Percentiles rank a stretch among this genome's conserved stretches.
phyloP scores from a whole-genome alignment of 106 monocot species.

The Agapanthus africanus region DNA sequence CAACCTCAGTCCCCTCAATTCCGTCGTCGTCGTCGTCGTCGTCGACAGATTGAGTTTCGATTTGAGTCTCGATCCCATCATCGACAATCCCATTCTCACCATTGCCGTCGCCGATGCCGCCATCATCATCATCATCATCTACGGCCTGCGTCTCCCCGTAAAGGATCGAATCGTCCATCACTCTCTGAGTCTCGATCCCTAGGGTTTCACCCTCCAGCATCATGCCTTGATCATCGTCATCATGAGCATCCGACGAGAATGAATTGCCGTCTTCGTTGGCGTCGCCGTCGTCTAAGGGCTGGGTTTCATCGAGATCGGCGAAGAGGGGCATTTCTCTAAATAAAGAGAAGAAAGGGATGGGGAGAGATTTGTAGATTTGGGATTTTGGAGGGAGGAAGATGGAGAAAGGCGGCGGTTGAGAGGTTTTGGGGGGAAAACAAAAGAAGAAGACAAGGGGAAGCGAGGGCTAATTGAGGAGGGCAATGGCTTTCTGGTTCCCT shows the following conservation, averaged over 20 bases:
- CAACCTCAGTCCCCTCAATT: not conserved
- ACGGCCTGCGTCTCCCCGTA: conserved; percentile 19
- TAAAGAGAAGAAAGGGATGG: not conserved
- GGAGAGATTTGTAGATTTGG: not conserved
- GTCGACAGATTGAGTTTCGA: conserved; percentile 10
- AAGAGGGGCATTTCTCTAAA: not conserved
- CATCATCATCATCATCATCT: no score
- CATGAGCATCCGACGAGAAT: not conserved
- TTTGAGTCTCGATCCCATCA: no score
- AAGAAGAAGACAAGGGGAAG: not conserved
- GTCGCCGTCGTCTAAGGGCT: not conserved
- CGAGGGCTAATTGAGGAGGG: no score
- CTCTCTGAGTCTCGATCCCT: conserved; percentile 1
- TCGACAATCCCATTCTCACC: not conserved
- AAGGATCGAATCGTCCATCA: not conserved
- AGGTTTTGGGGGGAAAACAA: not conserved
- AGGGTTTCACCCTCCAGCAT: conserved; percentile 7
- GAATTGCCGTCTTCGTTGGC: not conserved
- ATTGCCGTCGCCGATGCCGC: no score
- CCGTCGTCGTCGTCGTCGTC: conserved; percentile 7
- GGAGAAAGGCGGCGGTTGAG: not conserved
- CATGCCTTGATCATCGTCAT: no score
- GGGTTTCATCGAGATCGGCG: conserved; percentile 5
- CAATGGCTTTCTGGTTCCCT: no score
- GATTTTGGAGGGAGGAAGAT: not conserved